Percentiles rank a stretch among this genome's conserved stretches.
These are phyloP conservation scores for Tulasnella sp. DNA, from an alignment of 768 basidiomycete genomes.

Conservation along the genomic window DNA sequence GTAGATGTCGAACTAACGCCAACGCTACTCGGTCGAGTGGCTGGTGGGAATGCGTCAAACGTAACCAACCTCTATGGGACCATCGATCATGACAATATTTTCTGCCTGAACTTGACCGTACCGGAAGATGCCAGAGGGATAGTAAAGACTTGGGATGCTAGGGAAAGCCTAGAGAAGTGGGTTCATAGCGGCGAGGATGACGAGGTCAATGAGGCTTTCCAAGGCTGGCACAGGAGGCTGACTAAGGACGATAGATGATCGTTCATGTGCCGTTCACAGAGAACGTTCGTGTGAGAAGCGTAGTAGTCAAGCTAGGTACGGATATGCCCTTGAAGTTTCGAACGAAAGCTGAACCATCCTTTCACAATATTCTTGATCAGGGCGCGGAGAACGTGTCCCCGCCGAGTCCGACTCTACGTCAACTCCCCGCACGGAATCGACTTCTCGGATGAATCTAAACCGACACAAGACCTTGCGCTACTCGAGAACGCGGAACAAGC, in stretches of 20 bases:
- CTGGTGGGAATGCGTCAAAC: slow-evolving; percentile 37
- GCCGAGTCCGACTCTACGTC: slow-evolving; percentile 69
- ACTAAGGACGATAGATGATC: slow-evolving; percentile 53
- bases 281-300: slow-evolving; percentile 69
- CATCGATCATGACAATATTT: slow-evolving; percentile 67
- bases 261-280: slow-evolving; percentile 77
- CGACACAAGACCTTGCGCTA: slow-evolving; percentile 67
- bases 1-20: slow-evolving; percentile 15
- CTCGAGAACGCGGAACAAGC: slow-evolving; percentile 65
- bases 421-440: slow-evolving; percentile 74
- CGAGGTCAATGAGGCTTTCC: slow-evolving; percentile 43
- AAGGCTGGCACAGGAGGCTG: not conserved
- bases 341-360: not conserved
- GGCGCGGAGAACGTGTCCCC: slow-evolving; percentile 73
- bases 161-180: slow-evolving; percentile 62
- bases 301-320: slow-evolving; percentile 73
- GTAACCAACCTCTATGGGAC: slow-evolving; percentile 54
- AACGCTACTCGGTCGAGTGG: slow-evolving; percentile 12
- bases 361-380: slow-evolving; percentile 39
- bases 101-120: slow-evolving; percentile 75
- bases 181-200: slow-evolving; percentile 82
- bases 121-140: slow-evolving; percentile 73
- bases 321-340: not conserved
- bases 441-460: slow-evolving; percentile 62
- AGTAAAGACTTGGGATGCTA: slow-evolving; percentile 78